phyloP scores from a whole-genome alignment of 768 basidiomycete species.

The Suillus subluteus region DNA sequence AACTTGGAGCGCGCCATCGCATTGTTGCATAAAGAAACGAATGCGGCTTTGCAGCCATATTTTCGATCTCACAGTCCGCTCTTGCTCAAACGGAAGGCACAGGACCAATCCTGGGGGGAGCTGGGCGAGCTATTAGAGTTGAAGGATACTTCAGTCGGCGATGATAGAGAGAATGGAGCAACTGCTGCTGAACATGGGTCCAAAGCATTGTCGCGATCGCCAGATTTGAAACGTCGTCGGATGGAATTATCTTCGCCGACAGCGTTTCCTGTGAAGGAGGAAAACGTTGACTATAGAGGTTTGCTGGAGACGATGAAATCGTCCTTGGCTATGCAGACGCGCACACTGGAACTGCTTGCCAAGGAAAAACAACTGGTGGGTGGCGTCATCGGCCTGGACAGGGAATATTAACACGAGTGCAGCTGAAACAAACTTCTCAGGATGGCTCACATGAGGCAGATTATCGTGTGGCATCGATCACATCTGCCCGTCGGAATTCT shows the following conservation, averaged over 20 bases:
- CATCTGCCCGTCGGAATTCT: slow-evolving; percentile 23
- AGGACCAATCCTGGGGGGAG: background rate
- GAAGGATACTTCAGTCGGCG: background rate
- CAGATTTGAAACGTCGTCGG: slow-evolving; percentile 20
- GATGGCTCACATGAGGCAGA: slow-evolving; percentile 21
- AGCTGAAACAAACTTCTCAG: slow-evolving; percentile 24
- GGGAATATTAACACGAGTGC: background rate
- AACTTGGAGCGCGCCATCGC: slow-evolving; percentile 37
- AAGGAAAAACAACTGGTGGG: slow-evolving; percentile 54
- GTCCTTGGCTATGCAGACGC: slow-evolving; percentile 53
- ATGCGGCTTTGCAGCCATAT: slow-evolving; percentile 24
- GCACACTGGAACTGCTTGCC: slow-evolving; percentile 43
- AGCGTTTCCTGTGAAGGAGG: slow-evolving; percentile 20
- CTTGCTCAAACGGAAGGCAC: slow-evolving; percentile 16
- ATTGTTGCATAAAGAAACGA: slow-evolving; percentile 36
- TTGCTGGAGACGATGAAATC: slow-evolving; percentile 50
- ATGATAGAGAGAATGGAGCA: background rate
- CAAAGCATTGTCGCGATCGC: background rate
- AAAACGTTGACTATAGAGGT: slow-evolving; percentile 30
- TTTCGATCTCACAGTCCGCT: slow-evolving; percentile 16
- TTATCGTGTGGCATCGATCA: background rate
- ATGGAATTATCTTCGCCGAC: slow-evolving; percentile 18
- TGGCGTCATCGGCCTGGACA: background rate
- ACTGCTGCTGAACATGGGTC: background rate
- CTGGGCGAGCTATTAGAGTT: background rate